Evolutionary conservation across 192 early-diverging fungal species (phyloP), one percentile per base, ranked within the genome.

Genomic region (Coemansia furcata): DNA sequence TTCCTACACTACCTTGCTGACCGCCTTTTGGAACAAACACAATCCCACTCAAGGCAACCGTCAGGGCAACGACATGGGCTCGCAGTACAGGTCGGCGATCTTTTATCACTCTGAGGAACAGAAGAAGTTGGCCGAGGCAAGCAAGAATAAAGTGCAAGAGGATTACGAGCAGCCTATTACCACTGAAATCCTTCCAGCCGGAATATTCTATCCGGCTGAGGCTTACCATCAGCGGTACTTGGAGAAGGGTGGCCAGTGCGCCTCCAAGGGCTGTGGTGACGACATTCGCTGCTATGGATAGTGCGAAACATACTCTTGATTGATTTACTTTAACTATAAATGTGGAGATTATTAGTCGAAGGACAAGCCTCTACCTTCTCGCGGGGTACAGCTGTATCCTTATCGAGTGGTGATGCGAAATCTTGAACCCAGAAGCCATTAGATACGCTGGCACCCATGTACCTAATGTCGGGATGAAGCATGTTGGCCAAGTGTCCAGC

Each of bases 61-160:
- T 1, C 96, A 97, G 66, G 96, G 96, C 4, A 84, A 82, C 37
- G 95, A 98, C 69, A 44, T 71, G 26, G 96, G 96, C 17, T 87
- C 90, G 14, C 96, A 98, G 76, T 91, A 98, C 84, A 85, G 96
- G 14, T 91, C 89, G 4, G 92, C 87, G 12, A 94, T 98, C 66
- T 93, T 93, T 68, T 94, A 91, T 73, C 90, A 94, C 79, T 84
- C 75, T 35, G 80, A 80, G 10, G 86, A 90, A 63, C 96, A 98
- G 69, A 85, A 87, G 69, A 32, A 69, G 46, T 78, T 86, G 15
- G 96, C 96, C 10, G 87, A 95, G 70, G 66, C 80, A n/a, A 88
- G 89, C 62, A 92, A 89, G 65, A 78, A 71, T 0, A 76, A 88
- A 59, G 73, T 87, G 10, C 91, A 92, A 73, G 76, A 88, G 65